Conservation (phyloP, 176 grass and related monocot genomes). For the Rhipidocladum racemiflorum region DNA sequence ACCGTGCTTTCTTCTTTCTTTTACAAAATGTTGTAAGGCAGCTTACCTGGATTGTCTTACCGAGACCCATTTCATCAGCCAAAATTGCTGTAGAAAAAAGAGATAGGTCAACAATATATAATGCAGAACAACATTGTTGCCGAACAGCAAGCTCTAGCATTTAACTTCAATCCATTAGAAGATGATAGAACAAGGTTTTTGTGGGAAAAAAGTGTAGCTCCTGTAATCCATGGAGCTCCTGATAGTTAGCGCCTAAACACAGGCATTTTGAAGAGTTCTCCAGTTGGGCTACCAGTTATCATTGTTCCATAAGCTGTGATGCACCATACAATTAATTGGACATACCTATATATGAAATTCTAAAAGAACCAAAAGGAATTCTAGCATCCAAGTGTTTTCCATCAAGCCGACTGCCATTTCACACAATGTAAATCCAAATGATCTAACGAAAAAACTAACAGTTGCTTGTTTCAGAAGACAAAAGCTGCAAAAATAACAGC, state of each 20-base stretch:
- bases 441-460: neutral
- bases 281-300: neutral
- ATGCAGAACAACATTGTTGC: neutral
- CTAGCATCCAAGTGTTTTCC: slow-evolving; percentile 7
- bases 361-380: slow-evolving; percentile 6
- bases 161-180: neutral
- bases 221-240: too few relatives aligned
- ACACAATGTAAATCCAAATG: slow-evolving; percentile 16
- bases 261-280: neutral
- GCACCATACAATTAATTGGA: neutral
- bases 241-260: neutral
- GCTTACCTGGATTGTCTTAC: slow-evolving; percentile 97
- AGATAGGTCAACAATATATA: slow-evolving; percentile 1
- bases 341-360: neutral
- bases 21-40: neutral
- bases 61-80: slow-evolving; percentile 99
- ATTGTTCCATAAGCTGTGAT: neutral
- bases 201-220: neutral
- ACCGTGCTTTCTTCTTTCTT: neutral
- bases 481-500: slow-evolving; percentile 1
- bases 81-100: slow-evolving; percentile 70
- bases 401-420: neutral
- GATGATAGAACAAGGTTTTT: neutral
- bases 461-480: slow-evolving; percentile 17
- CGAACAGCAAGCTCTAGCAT: neutral